A percentile compares a stretch with the other conserved stretches of the same genome.
phyloP scores from a whole-genome alignment of 768 basidiomycete genomes.

The Kwoniella dejecticola region DNA sequence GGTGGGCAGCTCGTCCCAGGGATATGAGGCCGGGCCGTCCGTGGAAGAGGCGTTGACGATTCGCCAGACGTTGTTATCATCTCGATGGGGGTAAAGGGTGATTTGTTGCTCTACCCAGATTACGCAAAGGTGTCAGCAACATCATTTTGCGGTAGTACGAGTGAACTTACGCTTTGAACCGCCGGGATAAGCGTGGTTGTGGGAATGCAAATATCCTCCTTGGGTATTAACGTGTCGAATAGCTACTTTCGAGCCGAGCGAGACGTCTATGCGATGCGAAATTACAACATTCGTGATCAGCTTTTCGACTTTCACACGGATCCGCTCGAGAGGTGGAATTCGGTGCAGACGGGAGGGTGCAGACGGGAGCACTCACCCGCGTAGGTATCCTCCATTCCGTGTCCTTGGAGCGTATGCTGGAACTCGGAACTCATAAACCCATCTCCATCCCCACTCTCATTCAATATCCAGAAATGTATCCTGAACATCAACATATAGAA shows the following conservation, averaged over 20 bases:
- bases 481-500: slow-evolving; percentile 98
- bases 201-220: slow-evolving; percentile 98
- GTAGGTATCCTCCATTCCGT: slow-evolving; percentile 88
- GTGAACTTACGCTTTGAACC: slow-evolving; percentile 78
- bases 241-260: slow-evolving; percentile 75
- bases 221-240: slow-evolving; percentile 94
- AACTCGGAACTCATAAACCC: slow-evolving; percentile 99
- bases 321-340: not conserved
- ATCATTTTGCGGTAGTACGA: too few relatives aligned
- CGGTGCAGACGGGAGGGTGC: not conserved
- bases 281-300: not conserved
- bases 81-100: slow-evolving; percentile 98
- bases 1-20: slow-evolving; percentile 63
- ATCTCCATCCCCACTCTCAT: slow-evolving; percentile 91
- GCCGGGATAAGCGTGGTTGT: slow-evolving; percentile 80
- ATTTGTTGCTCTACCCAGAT: slow-evolving; percentile 82
- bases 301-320: too few relatives aligned
- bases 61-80: slow-evolving; percentile 91
- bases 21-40: slow-evolving; percentile 57
- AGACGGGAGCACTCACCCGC: slow-evolving; percentile 68
- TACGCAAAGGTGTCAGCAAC: not conserved
- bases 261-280: slow-evolving; percentile 65
- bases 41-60: slow-evolving; percentile 72
- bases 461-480: slow-evolving; percentile 86
- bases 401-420: slow-evolving; percentile 88